A percentile compares a stretch with the other conserved stretches of the same genome.
Conservation (phyloP, 352 stramenopile species). For the Phytopythium kandeliae region DNA sequence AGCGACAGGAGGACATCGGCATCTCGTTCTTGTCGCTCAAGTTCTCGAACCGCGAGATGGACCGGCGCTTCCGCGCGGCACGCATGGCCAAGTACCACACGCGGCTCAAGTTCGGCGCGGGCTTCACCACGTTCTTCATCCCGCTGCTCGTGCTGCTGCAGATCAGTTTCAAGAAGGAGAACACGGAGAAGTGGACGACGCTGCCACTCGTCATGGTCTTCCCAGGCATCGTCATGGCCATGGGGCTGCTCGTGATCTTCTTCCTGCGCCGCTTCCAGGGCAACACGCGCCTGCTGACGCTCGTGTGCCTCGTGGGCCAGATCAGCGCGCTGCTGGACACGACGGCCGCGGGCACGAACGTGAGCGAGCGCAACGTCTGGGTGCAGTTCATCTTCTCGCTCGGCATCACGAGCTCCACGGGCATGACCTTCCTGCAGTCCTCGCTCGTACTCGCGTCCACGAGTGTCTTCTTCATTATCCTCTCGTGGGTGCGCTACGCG, state of each 20-base stretch:
- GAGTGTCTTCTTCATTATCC: conserved; percentile 70
- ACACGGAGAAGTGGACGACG: conserved; percentile 56
- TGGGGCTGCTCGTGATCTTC: conserved; percentile 62
- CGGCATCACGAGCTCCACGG: conserved; percentile 77
- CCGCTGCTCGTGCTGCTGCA: conserved; percentile 83
- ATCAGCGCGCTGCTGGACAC: conserved; percentile 72
- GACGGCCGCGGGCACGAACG: conserved; percentile 58
- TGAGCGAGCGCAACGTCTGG: conserved; percentile 81
- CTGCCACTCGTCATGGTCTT: conserved; percentile 79
- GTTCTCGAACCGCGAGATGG: conserved; percentile 67
- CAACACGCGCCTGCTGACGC: conserved; percentile 35
- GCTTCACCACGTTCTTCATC: conserved; percentile 79
- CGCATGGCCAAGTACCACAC: conserved; percentile 66
- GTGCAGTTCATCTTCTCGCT: conserved; percentile 85
- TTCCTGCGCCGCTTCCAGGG: conserved; percentile 60
- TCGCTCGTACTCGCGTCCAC: conserved; percentile 45
- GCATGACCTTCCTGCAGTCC: conserved; percentile 67
- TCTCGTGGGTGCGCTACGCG: conserved; percentile 61
- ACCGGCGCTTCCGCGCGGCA: conserved; percentile 45
- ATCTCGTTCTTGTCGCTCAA: conserved; percentile 68
- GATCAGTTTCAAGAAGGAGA: conserved; percentile 78
- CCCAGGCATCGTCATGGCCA: conserved; percentile 69
- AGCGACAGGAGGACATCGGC: conserved; percentile 71
- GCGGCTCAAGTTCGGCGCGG: conserved; percentile 62
- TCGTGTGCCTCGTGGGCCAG: conserved; percentile 70